Conservation (phyloP, 2,329 filamentous ascomycete genomes). For the Xylaria sp. region DNA sequence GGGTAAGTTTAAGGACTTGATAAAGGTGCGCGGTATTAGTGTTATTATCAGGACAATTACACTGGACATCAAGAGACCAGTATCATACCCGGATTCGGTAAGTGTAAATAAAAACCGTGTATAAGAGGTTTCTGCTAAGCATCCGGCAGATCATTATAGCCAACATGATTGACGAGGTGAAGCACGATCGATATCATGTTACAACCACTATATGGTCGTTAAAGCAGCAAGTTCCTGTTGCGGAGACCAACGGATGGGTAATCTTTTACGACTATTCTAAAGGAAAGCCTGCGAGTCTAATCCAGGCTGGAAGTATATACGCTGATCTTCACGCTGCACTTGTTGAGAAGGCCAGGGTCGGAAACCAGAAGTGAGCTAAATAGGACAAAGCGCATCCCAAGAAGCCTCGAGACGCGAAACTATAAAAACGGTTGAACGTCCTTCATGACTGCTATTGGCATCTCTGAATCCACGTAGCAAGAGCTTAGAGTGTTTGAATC, state of each 20-base stretch:
- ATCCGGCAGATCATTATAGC: constrained; percentile 35
- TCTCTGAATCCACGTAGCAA: no score
- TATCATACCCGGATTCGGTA: constrained; percentile 36
- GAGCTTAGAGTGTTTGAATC: no score
- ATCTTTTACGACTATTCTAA: constrained; percentile 37
- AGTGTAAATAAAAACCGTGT: neutral
- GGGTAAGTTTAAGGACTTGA: constrained; percentile 36
- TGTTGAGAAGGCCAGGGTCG: constrained; percentile 8
- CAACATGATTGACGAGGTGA: constrained; percentile 30
- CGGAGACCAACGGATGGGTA: constrained; percentile 32
- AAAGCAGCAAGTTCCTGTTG: constrained; percentile 28
- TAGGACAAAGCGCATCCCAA: constrained; percentile 29
- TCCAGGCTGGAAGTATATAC: constrained; percentile 31
- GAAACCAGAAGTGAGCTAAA: constrained; percentile 23
- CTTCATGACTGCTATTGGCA: no score
- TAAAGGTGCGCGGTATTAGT: constrained; percentile 32
- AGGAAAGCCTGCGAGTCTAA: constrained; percentile 29
- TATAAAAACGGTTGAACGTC: neutral
- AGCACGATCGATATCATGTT: constrained; percentile 34
- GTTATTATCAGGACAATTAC: constrained; percentile 31
- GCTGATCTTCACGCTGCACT: constrained; percentile 31
- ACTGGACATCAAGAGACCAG: constrained; percentile 31
- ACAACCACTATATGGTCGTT: constrained; percentile 36
- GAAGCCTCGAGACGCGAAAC: constrained; percentile 19
- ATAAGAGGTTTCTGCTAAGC: constrained; percentile 4